These are phyloP conservation scores for Eimeria brunetti DNA, from an alignment of 169 alveolate species.

Conservation along the genomic window DNA sequence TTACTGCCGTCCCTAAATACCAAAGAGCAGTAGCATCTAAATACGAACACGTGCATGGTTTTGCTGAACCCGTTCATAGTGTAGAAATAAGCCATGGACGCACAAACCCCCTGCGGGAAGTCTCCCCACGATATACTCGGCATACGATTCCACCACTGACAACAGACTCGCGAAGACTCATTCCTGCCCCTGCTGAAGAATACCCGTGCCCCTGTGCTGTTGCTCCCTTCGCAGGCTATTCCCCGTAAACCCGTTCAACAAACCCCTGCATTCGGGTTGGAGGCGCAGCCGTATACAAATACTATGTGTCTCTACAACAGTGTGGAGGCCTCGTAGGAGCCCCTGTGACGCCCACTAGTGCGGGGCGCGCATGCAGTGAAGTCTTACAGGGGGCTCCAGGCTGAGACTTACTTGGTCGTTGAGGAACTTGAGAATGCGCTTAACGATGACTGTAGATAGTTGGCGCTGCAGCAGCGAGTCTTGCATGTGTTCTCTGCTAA, in stretches of 20 bases:
- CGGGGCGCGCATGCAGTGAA: background rate
- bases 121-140: background rate
- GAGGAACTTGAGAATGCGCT: constrained; percentile 93
- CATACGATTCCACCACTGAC: background rate
- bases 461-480: constrained; percentile 92
- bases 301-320: background rate
- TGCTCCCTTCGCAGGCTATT: background rate
- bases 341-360: background rate
- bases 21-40: background rate
- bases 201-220: background rate
- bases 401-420: constrained; percentile 91
- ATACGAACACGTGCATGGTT: background rate
- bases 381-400: background rate
- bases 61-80: background rate
- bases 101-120: background rate
- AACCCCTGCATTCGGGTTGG: background rate
- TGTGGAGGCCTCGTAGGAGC: background rate
- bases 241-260: background rate
- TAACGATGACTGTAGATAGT: constrained; percentile 94
- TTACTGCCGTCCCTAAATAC: background rate
- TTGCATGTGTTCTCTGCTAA: constrained; percentile 96
- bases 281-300: background rate
- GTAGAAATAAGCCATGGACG: background rate
- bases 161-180: background rate
- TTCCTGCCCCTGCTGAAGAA: background rate